phyloP scores from a whole-genome alignment of 1,284 basidiomycete species.

The Athelia psychrophila region DNA sequence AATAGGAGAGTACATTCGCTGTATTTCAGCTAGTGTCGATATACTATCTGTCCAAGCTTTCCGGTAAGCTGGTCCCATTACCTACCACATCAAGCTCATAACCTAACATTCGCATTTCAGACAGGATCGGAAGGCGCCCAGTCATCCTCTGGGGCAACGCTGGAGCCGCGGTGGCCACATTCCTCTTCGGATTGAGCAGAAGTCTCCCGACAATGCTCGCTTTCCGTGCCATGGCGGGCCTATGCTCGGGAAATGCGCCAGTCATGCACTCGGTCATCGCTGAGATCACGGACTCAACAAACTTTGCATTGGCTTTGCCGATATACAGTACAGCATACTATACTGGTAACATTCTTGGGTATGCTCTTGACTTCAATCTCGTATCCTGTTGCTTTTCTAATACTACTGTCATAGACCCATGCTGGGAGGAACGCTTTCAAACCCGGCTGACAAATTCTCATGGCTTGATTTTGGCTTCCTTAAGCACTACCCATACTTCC shows the following conservation, averaged over 20 bases:
- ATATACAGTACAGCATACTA: slow-evolving; percentile 63
- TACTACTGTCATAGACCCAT: slow-evolving; percentile 42
- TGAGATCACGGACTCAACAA: too few species aligned
- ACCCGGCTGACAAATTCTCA: too few species aligned
- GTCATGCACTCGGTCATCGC: too few species aligned
- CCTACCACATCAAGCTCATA: too few species aligned
- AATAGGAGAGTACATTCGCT: slow-evolving; percentile 61
- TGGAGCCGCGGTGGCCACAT: slow-evolving; percentile 49
- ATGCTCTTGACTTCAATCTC: slow-evolving; percentile 10
- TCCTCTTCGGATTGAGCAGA: slow-evolving; percentile 56
- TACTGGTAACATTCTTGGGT: slow-evolving; percentile 61
- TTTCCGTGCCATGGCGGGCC: slow-evolving; percentile 47
- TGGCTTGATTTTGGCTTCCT: too few species aligned
- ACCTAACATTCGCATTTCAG: slow-evolving; percentile 26
- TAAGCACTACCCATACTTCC: too few species aligned
- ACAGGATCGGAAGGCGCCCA: slow-evolving; percentile 60
- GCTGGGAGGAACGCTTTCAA: too few species aligned
- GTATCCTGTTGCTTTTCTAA: background rate
- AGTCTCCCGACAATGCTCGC: slow-evolving; percentile 45
- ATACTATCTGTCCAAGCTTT: slow-evolving; percentile 61
- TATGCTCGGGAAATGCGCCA: too few species aligned
- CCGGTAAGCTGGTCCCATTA: slow-evolving; percentile 38
- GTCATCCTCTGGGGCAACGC: slow-evolving; percentile 54
- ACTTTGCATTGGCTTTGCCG: slow-evolving; percentile 59
- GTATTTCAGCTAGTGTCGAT: slow-evolving; percentile 60